Evolutionary conservation across 805 yeast species (phyloP).

Genomic region (Teunomyces panamensis): DNA sequence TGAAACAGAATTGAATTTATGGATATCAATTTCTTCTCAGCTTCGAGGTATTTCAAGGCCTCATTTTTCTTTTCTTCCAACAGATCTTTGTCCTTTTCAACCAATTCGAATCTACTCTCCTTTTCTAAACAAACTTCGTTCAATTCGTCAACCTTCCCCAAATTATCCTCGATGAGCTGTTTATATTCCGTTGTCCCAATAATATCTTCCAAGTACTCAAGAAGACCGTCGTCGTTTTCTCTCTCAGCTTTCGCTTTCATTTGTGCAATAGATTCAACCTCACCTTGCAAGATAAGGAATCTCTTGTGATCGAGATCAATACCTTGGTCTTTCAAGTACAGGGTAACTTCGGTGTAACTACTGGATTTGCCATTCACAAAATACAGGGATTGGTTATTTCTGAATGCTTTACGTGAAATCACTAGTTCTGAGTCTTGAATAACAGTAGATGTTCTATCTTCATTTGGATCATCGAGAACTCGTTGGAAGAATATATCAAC

Average conservation of each 20-base stretch:
- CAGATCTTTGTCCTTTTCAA: slow-evolving; percentile 66
- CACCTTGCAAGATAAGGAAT: slow-evolving; percentile 93
- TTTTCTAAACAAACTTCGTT: slow-evolving; percentile 82
- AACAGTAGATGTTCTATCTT: slow-evolving; percentile 25
- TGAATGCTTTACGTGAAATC: slow-evolving; percentile 75
- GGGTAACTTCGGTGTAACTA: slow-evolving; percentile 75
- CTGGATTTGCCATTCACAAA: slow-evolving; percentile 68
- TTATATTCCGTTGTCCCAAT: slow-evolving; percentile 92
- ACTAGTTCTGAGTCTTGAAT: slow-evolving; percentile 60
- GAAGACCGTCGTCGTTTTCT: slow-evolving; percentile 87
- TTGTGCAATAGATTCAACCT: slow-evolving; percentile 96
- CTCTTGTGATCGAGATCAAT: slow-evolving; percentile 94
- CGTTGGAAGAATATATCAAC: slow-evolving; percentile 88
- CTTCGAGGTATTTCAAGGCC: slow-evolving; percentile 62
- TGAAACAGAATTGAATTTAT: slow-evolving; percentile 59
- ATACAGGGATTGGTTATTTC: slow-evolving; percentile 76
- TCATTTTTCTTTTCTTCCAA: slow-evolving; percentile 66
- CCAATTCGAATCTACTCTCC: slow-evolving; percentile 73
- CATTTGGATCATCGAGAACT: slow-evolving; percentile 55
- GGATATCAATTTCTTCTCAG: slow-evolving; percentile 59
- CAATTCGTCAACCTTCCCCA: slow-evolving; percentile 61
- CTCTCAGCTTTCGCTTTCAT: slow-evolving; percentile 97
- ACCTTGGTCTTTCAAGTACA: slow-evolving; percentile 71
- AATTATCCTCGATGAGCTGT: slow-evolving; percentile 63
- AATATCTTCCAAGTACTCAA: slow-evolving; percentile 94